These are phyloP conservation scores for Penicillium rolfsii DNA, from an alignment of 2,329 filamentous ascomycete species.

Conservation along the genomic window DNA sequence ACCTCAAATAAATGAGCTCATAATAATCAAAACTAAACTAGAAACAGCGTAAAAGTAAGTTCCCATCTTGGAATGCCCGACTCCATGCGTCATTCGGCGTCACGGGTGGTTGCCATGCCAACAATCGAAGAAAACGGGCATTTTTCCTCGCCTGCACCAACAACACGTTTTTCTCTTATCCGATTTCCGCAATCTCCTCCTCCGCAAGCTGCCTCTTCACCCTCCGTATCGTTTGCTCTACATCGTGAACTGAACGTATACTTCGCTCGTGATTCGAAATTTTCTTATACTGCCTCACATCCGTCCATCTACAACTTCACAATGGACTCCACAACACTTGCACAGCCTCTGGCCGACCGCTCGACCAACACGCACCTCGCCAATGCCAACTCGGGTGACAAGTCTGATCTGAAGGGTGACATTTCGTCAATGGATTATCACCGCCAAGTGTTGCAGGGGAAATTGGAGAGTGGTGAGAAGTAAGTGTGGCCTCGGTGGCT, in stretches of 20 bases:
- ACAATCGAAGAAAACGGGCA: constrained; percentile 39
- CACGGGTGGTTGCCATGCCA: constrained; percentile 41
- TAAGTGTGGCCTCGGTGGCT: constrained; percentile 27
- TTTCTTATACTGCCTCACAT: background rate
- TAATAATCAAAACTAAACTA: background rate
- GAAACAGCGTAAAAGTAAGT: background rate
- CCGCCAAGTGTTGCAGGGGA: constrained; percentile 47
- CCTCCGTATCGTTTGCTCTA: constrained; percentile 11
- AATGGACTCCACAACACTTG: constrained; percentile 40
- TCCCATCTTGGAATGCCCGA: constrained; percentile 7
- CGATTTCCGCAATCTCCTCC: constrained; percentile 13
- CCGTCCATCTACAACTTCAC: constrained; percentile 8
- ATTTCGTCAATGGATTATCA: constrained; percentile 49
- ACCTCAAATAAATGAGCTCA: background rate
- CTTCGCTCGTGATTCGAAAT: constrained; percentile 1
- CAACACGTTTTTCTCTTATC: constrained; percentile 35
- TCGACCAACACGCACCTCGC: constrained; percentile 47
- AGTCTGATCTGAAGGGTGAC: constrained; percentile 40
- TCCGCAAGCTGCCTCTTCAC: background rate
- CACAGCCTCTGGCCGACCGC: constrained; percentile 44
- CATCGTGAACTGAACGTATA: background rate
- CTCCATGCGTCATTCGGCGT: constrained; percentile 4
- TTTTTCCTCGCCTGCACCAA: constrained; percentile 31
- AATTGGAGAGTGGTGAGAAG: constrained; percentile 45
- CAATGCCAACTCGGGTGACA: constrained; percentile 27